Evolutionary conservation across 2,329 filamentous ascomycete genomes (phyloP).

Genomic region (Calonectria leucothoes): DNA sequence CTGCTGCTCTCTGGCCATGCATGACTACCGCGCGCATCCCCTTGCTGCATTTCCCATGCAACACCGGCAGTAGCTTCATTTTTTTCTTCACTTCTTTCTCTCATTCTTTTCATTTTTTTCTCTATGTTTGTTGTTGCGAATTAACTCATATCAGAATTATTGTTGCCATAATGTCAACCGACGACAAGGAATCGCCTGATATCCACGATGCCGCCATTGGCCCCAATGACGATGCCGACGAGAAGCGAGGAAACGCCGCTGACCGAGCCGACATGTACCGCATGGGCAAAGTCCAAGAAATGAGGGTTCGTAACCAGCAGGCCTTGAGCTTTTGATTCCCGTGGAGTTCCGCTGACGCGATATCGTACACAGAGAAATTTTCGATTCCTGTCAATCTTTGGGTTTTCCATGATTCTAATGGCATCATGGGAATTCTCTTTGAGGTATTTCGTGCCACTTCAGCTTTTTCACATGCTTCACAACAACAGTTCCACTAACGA

Average conservation of each 20-base stretch:
- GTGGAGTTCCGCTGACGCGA: neutral
- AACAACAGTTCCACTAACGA: neutral
- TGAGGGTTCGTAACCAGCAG: conserved; percentile 28
- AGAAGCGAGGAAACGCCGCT: conserved; percentile 32
- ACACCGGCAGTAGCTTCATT: conserved; percentile 10
- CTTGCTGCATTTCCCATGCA: conserved; percentile 27
- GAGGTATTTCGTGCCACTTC: conserved; percentile 35
- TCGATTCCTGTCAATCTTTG: conserved; percentile 58
- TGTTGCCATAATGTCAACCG: conserved; percentile 23
- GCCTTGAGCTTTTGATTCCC: neutral
- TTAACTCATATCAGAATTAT: neutral
- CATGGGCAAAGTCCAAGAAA: conserved; percentile 36
- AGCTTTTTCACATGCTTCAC: accelerated
- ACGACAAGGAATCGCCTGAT: conserved; percentile 20
- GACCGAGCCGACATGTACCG: conserved; percentile 40
- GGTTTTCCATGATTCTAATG: conserved; percentile 59
- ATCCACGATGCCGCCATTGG: conserved; percentile 7
- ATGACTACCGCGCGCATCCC: conserved; percentile 4
- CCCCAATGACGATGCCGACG: conserved; percentile 24
- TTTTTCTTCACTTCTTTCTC: conserved; percentile 1
- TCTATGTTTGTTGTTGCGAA: neutral
- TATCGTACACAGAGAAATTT: conserved; percentile 54
- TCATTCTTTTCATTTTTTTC: neutral
- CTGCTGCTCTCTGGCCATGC: conserved; percentile 11
- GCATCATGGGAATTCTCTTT: conserved; percentile 58